Base-by-base conservation (phyloP, 2,329 filamentous ascomycete genomes). In the Diaporthe nobilis region DNA sequence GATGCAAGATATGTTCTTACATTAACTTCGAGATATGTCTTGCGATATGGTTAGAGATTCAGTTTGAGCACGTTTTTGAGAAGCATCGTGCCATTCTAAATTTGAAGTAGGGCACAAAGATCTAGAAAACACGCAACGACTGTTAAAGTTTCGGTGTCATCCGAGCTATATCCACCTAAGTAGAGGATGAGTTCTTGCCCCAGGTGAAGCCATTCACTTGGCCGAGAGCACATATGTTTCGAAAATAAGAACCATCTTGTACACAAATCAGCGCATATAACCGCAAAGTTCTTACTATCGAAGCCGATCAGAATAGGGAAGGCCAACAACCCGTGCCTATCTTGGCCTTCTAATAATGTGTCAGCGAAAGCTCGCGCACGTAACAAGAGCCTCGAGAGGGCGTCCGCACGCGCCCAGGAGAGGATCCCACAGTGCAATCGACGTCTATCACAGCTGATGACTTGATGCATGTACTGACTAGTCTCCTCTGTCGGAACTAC, bases 1-100 rank as follows among this genome's bases (percentile, higher is more conserved):
- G 25, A 53, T 68, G 65, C 47, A n/a, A 68, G 31, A 53, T 37
- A 37, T 67, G 63, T 25, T 39, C n/a, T 37, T 12, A 53, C 47
- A 51, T n/a, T 37, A 15, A 51, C 44, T 51, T n/a, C 63, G 25
- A 49, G 63, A 68, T 53, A 68, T 20, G 10, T 34, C n/a, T 53
- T 39, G 4, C 12, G 47, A 53, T 68, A 39, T 42, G 34, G 31
- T 53, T 53, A 28, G 47, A 39, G 47, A 53, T 53, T 68, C 22
- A 68, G 31, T 53, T 68, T 2, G n/a, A 39, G 22, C 47, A 53
- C n/a, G 31, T 25, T 39, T 68, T 1, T 12, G 22, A 25, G 12
- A 39, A 13, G 25, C 17, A 8, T 39, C 31, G 20, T 53, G 25
- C 39, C 37, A n/a, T 39, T 10, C 4, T 10, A 22, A 9, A n/a